phyloP scores from a whole-genome alignment of 1,284 basidiomycete species.

The Puccinia polysora region DNA sequence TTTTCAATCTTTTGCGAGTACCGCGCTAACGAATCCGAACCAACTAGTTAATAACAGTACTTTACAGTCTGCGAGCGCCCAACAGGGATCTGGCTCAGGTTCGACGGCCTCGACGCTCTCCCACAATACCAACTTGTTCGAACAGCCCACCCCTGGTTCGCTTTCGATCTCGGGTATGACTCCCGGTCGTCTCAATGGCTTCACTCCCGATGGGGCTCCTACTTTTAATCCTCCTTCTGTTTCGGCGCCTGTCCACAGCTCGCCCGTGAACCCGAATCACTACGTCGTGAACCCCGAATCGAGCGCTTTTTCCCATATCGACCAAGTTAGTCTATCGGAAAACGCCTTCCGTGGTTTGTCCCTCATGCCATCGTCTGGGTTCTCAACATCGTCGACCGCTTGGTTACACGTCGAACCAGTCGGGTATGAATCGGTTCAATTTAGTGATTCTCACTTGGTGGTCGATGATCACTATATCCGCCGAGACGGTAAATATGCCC shows the following conservation, averaged over 20 bases:
- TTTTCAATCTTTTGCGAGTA: slow-evolving; percentile 5
- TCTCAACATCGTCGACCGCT: background rate
- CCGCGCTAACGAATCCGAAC: background rate
- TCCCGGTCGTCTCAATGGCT: slow-evolving; percentile 11
- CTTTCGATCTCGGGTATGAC: slow-evolving; percentile 14
- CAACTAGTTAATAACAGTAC: slow-evolving; percentile 1
- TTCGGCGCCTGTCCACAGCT: slow-evolving; percentile 1
- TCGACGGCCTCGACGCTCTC: slow-evolving; percentile 33
- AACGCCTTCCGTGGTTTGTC: background rate
- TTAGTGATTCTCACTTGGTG: slow-evolving; percentile 10
- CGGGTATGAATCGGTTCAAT: slow-evolving; percentile 33
- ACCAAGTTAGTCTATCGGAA: slow-evolving; percentile 7
- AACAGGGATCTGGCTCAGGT: slow-evolving; percentile 19
- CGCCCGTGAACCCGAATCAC: slow-evolving; percentile 2
- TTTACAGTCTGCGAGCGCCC: slow-evolving; percentile 14
- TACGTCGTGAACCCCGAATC: background rate
- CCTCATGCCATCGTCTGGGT: background rate
- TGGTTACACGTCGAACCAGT: slow-evolving; percentile 7
- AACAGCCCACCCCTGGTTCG: slow-evolving; percentile 33
- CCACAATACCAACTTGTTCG: slow-evolving; percentile 36
- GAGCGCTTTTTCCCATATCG: background rate
- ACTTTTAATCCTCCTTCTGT: background rate
- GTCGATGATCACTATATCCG: slow-evolving; percentile 23
- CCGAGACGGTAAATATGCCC: slow-evolving; percentile 23
- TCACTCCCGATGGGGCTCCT: slow-evolving; percentile 3